phyloP scores from a whole-genome alignment of 768 basidiomycete species.

The Mrakia frigida region DNA sequence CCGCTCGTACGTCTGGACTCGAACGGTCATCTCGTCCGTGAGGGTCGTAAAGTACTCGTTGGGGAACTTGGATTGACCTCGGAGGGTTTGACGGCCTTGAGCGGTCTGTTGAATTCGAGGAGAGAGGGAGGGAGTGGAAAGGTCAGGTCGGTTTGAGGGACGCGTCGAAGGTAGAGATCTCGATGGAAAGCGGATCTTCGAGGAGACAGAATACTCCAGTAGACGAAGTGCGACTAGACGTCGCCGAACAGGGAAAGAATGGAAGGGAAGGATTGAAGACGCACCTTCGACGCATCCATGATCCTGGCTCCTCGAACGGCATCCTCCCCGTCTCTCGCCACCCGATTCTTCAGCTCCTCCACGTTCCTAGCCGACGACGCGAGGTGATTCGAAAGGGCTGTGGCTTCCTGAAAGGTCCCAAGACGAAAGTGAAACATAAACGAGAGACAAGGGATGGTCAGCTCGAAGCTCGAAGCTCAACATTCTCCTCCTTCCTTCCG shows the following conservation, averaged over 20 bases:
- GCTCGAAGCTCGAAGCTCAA: background rate
- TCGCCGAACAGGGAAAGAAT: background rate
- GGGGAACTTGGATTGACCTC: slow-evolving; percentile 31
- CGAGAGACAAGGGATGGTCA: background rate
- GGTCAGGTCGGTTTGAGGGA: background rate
- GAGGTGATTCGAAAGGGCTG: slow-evolving; percentile 4
- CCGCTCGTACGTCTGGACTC: slow-evolving; percentile 10
- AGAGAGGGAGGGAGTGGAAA: background rate
- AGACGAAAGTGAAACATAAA: background rate
- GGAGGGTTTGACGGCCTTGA: slow-evolving; percentile 25
- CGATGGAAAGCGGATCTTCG: too few species aligned
- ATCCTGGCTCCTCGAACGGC: slow-evolving; percentile 32
- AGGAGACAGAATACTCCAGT: too few species aligned
- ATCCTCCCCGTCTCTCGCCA: slow-evolving; percentile 20
- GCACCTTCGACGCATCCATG: slow-evolving; percentile 27
- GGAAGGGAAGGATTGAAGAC: background rate
- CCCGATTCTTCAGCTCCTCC: slow-evolving; percentile 5
- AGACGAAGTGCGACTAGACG: too few species aligned
- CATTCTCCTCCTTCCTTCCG: too few species aligned
- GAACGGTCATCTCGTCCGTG: slow-evolving; percentile 11
- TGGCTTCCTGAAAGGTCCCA: slow-evolving; percentile 16
- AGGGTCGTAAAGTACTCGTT: slow-evolving; percentile 28
- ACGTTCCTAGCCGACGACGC: slow-evolving; percentile 1
- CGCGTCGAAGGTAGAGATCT: background rate
- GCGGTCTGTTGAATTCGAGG: slow-evolving; percentile 9